Conservation (phyloP, 2,329 filamentous ascomycete species). For the Herpotrichia juniperi region DNA sequence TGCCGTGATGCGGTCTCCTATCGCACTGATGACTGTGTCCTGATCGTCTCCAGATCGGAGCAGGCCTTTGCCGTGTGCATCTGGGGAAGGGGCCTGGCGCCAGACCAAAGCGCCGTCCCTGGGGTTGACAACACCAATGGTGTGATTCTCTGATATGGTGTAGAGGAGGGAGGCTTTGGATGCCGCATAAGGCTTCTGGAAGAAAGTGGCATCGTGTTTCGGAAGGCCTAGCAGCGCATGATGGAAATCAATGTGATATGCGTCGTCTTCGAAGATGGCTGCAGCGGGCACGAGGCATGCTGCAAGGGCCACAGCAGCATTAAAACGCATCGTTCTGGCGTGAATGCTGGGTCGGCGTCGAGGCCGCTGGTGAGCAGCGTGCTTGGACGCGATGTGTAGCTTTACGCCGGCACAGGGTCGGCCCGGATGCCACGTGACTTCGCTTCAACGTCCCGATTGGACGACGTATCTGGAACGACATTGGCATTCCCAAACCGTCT, state of each 20-base stretch:
- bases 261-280: constrained; percentile 88
- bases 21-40: constrained; percentile 75
- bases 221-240: constrained; percentile 86
- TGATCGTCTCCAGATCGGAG: constrained; percentile 80
- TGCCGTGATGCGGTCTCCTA: constrained; percentile 71
- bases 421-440: background rate
- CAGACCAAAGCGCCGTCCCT: constrained; percentile 83
- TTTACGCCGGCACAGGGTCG: background rate
- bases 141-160: constrained; percentile 81
- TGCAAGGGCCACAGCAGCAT: constrained; percentile 42
- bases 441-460: too few species aligned
- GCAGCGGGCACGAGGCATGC: constrained; percentile 57
- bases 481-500: background rate
- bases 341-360: constrained; percentile 1
- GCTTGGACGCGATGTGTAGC: background rate
- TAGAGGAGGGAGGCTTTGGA: constrained; percentile 91
- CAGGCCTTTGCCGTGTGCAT: constrained; percentile 44
- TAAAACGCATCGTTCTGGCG: constrained; percentile 42
- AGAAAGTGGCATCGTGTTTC: constrained; percentile 85
- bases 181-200: constrained; percentile 81
- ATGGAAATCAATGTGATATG: constrained; percentile 91
- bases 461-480: too few species aligned
- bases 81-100: constrained; percentile 74
- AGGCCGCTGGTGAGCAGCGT: background rate
- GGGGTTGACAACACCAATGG: constrained; percentile 88